Evolutionary conservation across 805 yeast species (phyloP).

Genomic region (Wickerhamomyces xylosicus): DNA sequence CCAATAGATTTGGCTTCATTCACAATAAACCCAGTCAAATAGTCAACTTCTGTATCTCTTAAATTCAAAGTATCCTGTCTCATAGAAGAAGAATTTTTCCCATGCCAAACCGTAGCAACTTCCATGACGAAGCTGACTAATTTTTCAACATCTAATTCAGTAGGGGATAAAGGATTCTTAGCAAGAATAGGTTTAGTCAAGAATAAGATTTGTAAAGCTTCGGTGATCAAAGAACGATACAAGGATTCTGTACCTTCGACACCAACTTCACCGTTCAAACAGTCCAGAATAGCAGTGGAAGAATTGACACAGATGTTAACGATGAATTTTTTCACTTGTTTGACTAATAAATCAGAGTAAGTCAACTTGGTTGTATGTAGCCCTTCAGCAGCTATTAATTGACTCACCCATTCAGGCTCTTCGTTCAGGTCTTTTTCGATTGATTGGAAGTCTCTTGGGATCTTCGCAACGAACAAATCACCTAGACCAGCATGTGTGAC

Average conservation of each 20-base stretch:
- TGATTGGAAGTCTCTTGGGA: conserved; percentile 31
- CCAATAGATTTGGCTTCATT: conserved; percentile 38
- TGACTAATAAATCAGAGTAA: conserved; percentile 37
- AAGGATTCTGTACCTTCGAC: conserved; percentile 30
- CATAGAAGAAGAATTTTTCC: conserved; percentile 43
- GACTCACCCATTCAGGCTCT: conserved; percentile 14
- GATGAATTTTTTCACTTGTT: conserved; percentile 67
- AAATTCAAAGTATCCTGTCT: conserved; percentile 42
- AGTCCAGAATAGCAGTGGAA: conserved; percentile 65
- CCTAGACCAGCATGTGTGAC: conserved; percentile 69
- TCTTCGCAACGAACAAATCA: conserved; percentile 42
- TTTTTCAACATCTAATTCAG: conserved; percentile 19
- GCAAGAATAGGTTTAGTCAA: conserved; percentile 21
- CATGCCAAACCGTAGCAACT: conserved; percentile 35
- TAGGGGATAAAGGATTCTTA: conserved; percentile 13
- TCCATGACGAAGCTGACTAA: conserved; percentile 26
- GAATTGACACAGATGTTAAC: conserved; percentile 83
- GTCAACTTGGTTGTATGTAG: conserved; percentile 25
- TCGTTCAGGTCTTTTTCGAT: conserved; percentile 1
- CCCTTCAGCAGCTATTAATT: conserved; percentile 19
- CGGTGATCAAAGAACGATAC: conserved; percentile 24
- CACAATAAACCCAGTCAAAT: conserved; percentile 74
- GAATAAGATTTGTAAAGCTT: conserved; percentile 22
- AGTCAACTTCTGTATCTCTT: conserved; percentile 66
- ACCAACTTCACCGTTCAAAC: conserved; percentile 70